Conservation (phyloP, 176 grass and related monocot genomes). For the Bothriochloa decipiens region DNA sequence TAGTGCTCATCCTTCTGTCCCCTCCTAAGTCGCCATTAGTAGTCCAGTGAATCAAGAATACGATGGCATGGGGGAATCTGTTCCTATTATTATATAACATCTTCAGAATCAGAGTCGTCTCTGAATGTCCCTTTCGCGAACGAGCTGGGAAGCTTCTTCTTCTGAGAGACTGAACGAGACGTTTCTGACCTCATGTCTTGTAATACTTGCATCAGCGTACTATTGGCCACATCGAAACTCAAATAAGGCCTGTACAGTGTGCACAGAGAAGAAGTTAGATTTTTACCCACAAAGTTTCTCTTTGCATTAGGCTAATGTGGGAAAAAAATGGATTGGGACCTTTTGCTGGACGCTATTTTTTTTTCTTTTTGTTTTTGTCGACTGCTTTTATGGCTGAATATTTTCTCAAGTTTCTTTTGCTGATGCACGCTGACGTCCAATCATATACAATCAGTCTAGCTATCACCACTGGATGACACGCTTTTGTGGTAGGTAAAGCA, state of each 20-base stretch:
- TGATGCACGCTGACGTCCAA: background rate
- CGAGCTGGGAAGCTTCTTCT: conserved; percentile 48
- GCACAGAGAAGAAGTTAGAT: background rate
- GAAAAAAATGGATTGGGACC: background rate
- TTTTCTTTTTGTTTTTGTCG: background rate
- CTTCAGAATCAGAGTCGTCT: background rate
- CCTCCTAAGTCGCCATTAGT: conserved; percentile 26
- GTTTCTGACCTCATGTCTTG: conserved; percentile 7
- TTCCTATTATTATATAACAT: background rate
- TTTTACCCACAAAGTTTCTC: background rate
- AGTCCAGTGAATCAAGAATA: conserved; percentile 24
- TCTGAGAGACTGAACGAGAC: background rate
- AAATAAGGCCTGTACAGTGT: background rate
- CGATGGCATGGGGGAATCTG: background rate
- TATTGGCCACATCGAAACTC: background rate
- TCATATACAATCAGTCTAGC: background rate
- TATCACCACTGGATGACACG: background rate
- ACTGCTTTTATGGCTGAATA: background rate
- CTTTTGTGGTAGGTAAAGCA: background rate
- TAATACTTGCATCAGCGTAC: conserved; percentile 9
- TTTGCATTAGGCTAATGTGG: too few species aligned
- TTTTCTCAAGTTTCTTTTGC: background rate
- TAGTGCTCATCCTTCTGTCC: conserved; percentile 31
- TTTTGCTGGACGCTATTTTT: background rate
- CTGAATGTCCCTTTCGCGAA: background rate